Base-by-base conservation (phyloP, 106 monocot species). In the Acorus calamus region DNA sequence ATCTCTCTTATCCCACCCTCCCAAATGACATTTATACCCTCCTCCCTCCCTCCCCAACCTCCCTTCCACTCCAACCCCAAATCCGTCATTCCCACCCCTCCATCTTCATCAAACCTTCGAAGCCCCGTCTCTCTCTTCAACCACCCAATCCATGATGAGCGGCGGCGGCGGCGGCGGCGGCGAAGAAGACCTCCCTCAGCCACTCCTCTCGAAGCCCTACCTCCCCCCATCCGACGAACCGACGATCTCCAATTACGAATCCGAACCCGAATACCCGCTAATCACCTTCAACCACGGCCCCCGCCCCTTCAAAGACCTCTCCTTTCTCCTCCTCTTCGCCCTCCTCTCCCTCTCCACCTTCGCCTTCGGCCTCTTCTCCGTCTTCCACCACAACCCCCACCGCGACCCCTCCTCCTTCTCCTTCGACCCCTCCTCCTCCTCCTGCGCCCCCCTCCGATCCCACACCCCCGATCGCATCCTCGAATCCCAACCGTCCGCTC, bases 231-330 rank as follows among this genome's bases (percentile, higher is more conserved):
- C 7, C 46, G 59, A 52, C 52, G 71, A 13, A 52, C 6, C 50
- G 2, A 14, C 8, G 44, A 5, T 42, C 45, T 11, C 42, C 59
- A 69, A 67, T 44, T 72, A 67, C 8, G 75, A 81, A 4, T 47
- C 60, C 53, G 41, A 28, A 28, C 28, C 49, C 54, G 68, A 67
- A n/a, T 85, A 77, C 75, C 75, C 77, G 4, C 82, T 80, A 8
- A 84, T 89, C 44, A 69, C 86, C 74, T 89, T 79, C 89, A 66
- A 67, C 28, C 73, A 60, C 56, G 80, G 80, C 4, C 80, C 72
- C 57, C 88, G 93, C 45, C 83, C 78, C 4, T 60, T 82, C 60
- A 85, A 85, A 12, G 93, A 93, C 72, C 62, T 93, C 49, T 71
- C 83, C 8, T 61, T 74, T 46, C 66, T 83, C 71, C 45, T 80